Evolutionary conservation across 352 stramenopile species (phyloP), one percentile per base, ranked within the genome.

Genomic region (Ophiocytium majus): DNA sequence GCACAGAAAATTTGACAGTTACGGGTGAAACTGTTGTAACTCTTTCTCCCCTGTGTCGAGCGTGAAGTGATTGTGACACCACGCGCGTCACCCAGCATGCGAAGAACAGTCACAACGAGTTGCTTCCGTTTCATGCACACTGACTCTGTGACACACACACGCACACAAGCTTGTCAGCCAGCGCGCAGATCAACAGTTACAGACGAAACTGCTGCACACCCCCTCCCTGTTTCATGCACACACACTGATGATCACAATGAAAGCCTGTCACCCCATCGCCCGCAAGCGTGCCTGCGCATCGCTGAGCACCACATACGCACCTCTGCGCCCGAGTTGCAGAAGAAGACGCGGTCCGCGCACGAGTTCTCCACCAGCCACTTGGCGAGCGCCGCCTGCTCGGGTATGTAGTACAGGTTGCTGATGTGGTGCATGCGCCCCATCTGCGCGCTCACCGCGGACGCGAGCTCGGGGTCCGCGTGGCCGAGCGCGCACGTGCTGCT

Each of bases 381-480:
- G 32, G 96, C 97, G 32, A 99, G 91, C 71, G 95, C 89, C 36
- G 96, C 93, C 81, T 88, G 80, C 63, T 94, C 90, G n/a, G 94
- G 91, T 23, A 96, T 97, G 86, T 98, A 97, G 91, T 98, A 99
- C 76, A 99, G 91, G 90, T 99, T 99, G 90, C 91, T 96, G 83
- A 97, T 94, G 87, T 99, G 97, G 86, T 97, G 95, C 19, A 98
- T 86, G 63, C 94, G 92, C 84, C 92, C 87, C 90, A 95, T 93
- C 91, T 97, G 92, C 76, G 92, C 82, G 43, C 64, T 88, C 0
- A 95, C 90, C 35, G 92, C 91, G 0, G 93, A 86, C 75, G 94
- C 94, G 83, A 97, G 93, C 84, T 93, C 92, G 0, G 91, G 88
- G 87, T 99, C 95, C 84, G 91, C 91, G 89, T 99, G 97, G 34